These are phyloP conservation scores for Jaapia argillacea DNA, from an alignment of 768 basidiomycete species.

Conservation along the genomic window DNA sequence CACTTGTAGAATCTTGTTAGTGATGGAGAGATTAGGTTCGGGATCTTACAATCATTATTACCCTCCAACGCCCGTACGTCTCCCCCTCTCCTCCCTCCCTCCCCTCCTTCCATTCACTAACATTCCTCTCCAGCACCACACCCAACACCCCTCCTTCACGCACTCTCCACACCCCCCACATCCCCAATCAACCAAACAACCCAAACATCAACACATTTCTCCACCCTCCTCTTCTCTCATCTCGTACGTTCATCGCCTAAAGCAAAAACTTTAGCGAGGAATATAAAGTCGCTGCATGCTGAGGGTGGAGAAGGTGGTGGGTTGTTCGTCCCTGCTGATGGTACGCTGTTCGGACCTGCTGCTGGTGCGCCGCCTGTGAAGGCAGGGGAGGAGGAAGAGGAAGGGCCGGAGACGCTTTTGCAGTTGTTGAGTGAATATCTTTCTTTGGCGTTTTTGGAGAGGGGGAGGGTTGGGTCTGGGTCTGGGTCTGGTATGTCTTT, in stretches of 20 bases:
- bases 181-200: slow-evolving; percentile 46
- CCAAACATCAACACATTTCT: slow-evolving; percentile 61
- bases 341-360: slow-evolving; percentile 40
- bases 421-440: slow-evolving; percentile 86
- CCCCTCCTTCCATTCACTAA: too few relatives aligned
- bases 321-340: slow-evolving; percentile 76
- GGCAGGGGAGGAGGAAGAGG: slow-evolving; percentile 26
- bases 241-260: slow-evolving; percentile 60
- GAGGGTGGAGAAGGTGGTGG: slow-evolving; percentile 22
- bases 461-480: too few relatives aligned
- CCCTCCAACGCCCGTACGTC: slow-evolving; percentile 39
- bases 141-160: slow-evolving; percentile 64
- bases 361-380: slow-evolving; percentile 39
- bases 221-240: slow-evolving; percentile 71
- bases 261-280: slow-evolving; percentile 53
- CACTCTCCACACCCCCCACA: slow-evolving; percentile 54
- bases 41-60: slow-evolving; percentile 65
- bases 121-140: too few relatives aligned
- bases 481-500: slow-evolving; percentile 61
- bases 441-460: slow-evolving; percentile 75
- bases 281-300: slow-evolving; percentile 31
- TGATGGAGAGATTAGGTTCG: slow-evolving; percentile 59
- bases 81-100: slow-evolving; percentile 34
- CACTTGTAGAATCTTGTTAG: slow-evolving; percentile 66
- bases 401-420: slow-evolving; percentile 64